These are phyloP conservation scores for Rhizopus sp. DNA, from an alignment of 371 early-diverging fungal species.

Conservation along the genomic window DNA sequence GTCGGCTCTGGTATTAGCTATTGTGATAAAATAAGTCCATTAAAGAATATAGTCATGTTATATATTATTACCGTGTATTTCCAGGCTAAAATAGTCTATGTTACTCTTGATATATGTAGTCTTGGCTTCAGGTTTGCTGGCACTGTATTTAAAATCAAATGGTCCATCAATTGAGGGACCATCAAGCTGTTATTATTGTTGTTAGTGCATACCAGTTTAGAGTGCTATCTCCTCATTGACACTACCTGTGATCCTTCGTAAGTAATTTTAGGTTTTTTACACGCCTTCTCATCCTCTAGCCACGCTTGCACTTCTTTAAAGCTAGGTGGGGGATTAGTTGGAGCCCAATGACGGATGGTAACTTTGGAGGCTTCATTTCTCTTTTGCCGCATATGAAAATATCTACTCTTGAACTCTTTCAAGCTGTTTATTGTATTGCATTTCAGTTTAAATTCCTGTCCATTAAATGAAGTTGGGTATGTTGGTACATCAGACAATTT, in stretches of 20 bases:
- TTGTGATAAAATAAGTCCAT: background rate
- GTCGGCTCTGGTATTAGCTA: slow-evolving; percentile 47
- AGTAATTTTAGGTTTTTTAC: slow-evolving; percentile 4
- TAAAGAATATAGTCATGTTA: background rate
- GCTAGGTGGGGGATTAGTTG: slow-evolving; percentile 35
- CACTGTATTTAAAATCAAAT: slow-evolving; percentile 59
- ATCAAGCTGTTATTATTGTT: slow-evolving; percentile 43
- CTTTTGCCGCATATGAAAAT: background rate
- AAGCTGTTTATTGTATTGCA: slow-evolving; percentile 28
- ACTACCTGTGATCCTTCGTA: slow-evolving; percentile 16
- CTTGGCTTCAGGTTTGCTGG: slow-evolving; percentile 38
- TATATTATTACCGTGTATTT: slow-evolving; percentile 37
- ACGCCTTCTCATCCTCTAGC: slow-evolving; percentile 4
- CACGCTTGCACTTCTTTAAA: slow-evolving; percentile 26
- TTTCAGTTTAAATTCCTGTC: slow-evolving; percentile 51
- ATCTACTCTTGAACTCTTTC: slow-evolving; percentile 19
- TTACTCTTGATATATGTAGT: slow-evolving; percentile 22
- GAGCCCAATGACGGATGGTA: slow-evolving; percentile 33
- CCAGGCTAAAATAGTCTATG: slow-evolving; percentile 46
- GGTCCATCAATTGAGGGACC: slow-evolving; percentile 58
- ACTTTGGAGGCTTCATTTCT: background rate
- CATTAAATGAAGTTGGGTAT: slow-evolving; percentile 51
- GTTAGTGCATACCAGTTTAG: no score
- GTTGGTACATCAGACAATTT: slow-evolving; percentile 58
- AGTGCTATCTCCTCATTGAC: background rate